Base-by-base conservation (phyloP, 306 rosid species). In the Trifolium pratense region DNA sequence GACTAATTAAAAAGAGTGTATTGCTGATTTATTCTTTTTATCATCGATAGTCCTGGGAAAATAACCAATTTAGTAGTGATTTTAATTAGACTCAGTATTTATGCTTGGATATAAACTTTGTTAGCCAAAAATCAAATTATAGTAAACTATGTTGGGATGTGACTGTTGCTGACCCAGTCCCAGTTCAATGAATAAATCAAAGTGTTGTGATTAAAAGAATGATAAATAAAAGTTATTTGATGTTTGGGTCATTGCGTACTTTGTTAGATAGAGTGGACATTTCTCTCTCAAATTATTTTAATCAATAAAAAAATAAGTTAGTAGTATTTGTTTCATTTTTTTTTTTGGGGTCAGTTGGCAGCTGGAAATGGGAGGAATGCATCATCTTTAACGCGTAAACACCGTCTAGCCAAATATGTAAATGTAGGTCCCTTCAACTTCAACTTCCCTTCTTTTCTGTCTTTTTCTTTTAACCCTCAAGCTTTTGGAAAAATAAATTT, bases 311-410 rank as follows among this genome's bases (percentile, higher is more conserved):
- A 70, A 40, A 1, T 0, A 31, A 31, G 31, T 16, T 48, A 37
- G 46, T 16, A 29, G 42, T 4, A 59, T 39, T 56, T 70, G 37
- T 63, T 63, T 55, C 16, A 25, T 64, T 21, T 51, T 68, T 31
- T 58, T 60, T 51, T 68, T 31, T 58, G 51, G 15, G 9, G 32
- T 66, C 25, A 21, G 34, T 62, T 26, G 69, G 56, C 80, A 82
- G 86, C 80, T 83, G 89, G 83, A 23, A 34, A 49, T 40, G 77
- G 69, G 48, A 53, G 52, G 55, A 62, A 82, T 36, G 82, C 76
- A 23, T 76, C 16, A 70, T 82, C 15, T 76, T 34, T 81, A 71
- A 87, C 94, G 89, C 88, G 88, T 76, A 85, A 82, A 73, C 88
- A 79, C 86, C 88, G 83, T 68, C 70, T 36, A 2, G 49, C 70